Conservation (phyloP, 495 filamentous ascomycete species). For the Daldinia childiae region DNA sequence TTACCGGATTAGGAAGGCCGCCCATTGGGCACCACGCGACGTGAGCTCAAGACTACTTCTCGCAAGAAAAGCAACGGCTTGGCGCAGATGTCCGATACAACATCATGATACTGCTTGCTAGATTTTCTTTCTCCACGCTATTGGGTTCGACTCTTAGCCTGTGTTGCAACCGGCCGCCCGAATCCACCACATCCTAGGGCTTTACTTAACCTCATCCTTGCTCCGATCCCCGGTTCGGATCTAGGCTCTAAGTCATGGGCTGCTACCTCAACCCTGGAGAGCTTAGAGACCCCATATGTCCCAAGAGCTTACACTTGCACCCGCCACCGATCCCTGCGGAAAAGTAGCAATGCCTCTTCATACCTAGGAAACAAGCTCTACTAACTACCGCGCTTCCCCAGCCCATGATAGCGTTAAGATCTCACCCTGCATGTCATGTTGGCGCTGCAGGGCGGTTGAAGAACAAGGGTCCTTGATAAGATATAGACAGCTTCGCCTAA, state of each 20-base stretch:
- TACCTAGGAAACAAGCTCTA: constrained; percentile 33
- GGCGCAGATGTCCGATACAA: constrained; percentile 36
- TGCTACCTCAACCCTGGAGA: constrained; percentile 8
- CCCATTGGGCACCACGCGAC: constrained; percentile 37
- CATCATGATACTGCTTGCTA: constrained; percentile 38
- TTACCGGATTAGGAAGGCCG: constrained; percentile 41
- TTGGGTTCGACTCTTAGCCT: constrained; percentile 44
- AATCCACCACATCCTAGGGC: constrained; percentile 25
- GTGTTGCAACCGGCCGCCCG: constrained; percentile 41
- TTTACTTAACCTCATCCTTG: constrained; percentile 27
- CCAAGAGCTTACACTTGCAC: constrained; percentile 16
- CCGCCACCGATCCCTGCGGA: constrained; percentile 14
- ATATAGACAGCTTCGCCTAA: constrained; percentile 19
- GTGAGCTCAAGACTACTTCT: constrained; percentile 39
- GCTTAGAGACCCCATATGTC: not conserved
- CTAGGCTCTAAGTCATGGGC: constrained; percentile 24
- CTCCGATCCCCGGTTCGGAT: constrained; percentile 34
- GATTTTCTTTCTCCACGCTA: constrained; percentile 32
- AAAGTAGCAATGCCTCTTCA: constrained; percentile 27
- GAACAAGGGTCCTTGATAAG: constrained; percentile 38
- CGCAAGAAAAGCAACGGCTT: constrained; percentile 28
- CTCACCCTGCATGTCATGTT: constrained; percentile 27
- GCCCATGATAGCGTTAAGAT: constrained; percentile 25
- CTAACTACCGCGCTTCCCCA: constrained; percentile 41
- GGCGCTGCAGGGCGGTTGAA: constrained; percentile 11